Base-by-base conservation (phyloP, 2,329 filamentous ascomycete species). In the Lachnellula cervina region DNA sequence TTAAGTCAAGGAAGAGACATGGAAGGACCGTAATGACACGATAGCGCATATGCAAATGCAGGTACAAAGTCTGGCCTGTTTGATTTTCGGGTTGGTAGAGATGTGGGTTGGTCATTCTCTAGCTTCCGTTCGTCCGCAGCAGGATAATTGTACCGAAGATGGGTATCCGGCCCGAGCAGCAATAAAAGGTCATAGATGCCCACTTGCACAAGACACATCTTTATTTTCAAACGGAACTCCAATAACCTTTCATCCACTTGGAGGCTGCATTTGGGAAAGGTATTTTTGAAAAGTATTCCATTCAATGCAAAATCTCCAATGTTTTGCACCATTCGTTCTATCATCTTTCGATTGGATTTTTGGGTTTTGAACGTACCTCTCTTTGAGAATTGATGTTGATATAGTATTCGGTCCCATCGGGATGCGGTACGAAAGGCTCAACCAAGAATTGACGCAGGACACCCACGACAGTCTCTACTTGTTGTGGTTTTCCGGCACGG, bases 381-480 rank as follows among this genome's bases (percentile, higher is more conserved):
- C 94, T 89, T 71, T 96, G 92, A 62, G 94, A 97, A 84, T 97
- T 94, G 81, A 99, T 99, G 86, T 97, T 97, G 81, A 99, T 96
- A 80, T 99, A 99, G 81, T 97, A 97, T 78, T 99, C 94, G 63
- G 93, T 97, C 74, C 91, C 88, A 69, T 91, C 83, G 63, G 92
- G 88, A 77, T 99, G 94, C 70, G 93, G 94, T 61, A 97, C 92
- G 72, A 99, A 97, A 51, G 94, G 94, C 84, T 99, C 94, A 67
- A 99, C 92, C 64, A 99, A 82, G 83, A 99, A 99, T 70, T 95
- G 89, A 74, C 92, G 87, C 73, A 99, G 82, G 63, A 89, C 84
- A 73, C 94, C 94, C 62, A 88, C 84, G 66, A 91, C 87, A 68
- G 89, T 88, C 86, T 99, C 94, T 66, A 99, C 94, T 80, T 91